Evolutionary conservation across 2,329 filamentous ascomycete genomes (phyloP).

Genomic region (Trichothecium sympodiale): DNA sequence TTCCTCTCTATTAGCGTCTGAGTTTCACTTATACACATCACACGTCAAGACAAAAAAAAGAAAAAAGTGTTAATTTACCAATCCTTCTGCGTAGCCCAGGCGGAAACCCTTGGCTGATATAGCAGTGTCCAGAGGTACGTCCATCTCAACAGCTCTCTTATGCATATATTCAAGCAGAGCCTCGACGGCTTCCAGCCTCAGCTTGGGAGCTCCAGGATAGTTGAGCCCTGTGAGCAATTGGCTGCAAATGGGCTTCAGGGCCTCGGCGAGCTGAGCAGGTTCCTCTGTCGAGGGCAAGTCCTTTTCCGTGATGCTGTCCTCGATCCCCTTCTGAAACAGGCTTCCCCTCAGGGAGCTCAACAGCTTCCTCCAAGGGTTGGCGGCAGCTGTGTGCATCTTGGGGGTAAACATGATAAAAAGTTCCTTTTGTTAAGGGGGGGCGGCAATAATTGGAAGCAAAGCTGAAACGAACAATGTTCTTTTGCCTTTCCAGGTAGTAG

Average conservation of each 20-base stretch:
- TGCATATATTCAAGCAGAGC: conserved; percentile 10
- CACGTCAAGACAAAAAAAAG: not conserved
- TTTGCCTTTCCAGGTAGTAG: too few species aligned
- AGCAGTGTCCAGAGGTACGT: conserved; percentile 9
- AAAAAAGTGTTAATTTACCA: conserved; percentile 5
- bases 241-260: conserved; percentile 5
- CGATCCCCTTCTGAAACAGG: too few species aligned
- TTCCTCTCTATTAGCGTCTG: not conserved
- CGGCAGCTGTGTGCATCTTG: too few species aligned
- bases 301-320: conserved; percentile 4
- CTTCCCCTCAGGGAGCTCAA: too few species aligned
- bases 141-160: conserved; percentile 9
- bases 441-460: too few species aligned
- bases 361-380: too few species aligned
- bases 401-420: too few species aligned
- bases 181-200: conserved; percentile 8
- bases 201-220: conserved; percentile 7
- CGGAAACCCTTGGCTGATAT: conserved; percentile 11
- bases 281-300: conserved; percentile 2
- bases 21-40: not conserved
- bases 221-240: conserved; percentile 5
- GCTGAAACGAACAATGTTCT: too few species aligned
- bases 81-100: conserved; percentile 9
- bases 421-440: too few species aligned
- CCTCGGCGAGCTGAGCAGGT: conserved; percentile 4